Evolutionary conservation across 768 basidiomycete species (phyloP).

Genomic region (Hygrocybe punicea): DNA sequence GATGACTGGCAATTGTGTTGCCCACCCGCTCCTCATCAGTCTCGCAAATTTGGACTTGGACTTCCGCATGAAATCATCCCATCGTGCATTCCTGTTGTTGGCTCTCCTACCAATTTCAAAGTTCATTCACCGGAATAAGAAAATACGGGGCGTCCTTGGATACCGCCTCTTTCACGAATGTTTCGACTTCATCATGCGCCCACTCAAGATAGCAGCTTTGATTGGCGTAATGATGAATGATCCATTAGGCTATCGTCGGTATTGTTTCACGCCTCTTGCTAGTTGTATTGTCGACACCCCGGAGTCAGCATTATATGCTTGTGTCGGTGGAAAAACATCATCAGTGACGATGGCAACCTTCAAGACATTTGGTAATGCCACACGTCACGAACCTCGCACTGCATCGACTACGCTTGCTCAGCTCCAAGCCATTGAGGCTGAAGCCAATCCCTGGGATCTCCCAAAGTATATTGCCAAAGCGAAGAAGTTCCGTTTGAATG

Average conservation of each 20-base stretch:
- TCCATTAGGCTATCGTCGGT: slow-evolving; percentile 11
- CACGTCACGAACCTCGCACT: slow-evolving; percentile 13
- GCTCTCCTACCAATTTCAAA: slow-evolving; percentile 21
- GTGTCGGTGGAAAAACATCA: slow-evolving; percentile 15
- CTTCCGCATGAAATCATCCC: slow-evolving; percentile 12
- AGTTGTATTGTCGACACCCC: slow-evolving; percentile 19
- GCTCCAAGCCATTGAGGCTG: background rate
- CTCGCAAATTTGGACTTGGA: slow-evolving; percentile 15
- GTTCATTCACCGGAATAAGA: slow-evolving; percentile 12
- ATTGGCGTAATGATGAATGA: slow-evolving; percentile 21
- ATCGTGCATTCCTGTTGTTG: slow-evolving; percentile 17
- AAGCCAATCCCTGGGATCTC: slow-evolving; percentile 6
- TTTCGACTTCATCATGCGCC: slow-evolving; percentile 15
- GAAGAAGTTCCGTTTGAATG: slow-evolving; percentile 4
- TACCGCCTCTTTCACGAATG: slow-evolving; percentile 15
- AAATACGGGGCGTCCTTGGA: slow-evolving; percentile 11
- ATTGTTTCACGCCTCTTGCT: slow-evolving; percentile 19
- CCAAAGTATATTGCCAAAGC: background rate
- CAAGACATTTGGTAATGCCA: slow-evolving; percentile 20
- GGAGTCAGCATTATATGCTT: slow-evolving; percentile 14
- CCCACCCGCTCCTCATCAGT: slow-evolving; percentile 15
- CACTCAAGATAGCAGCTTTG: slow-evolving; percentile 15
- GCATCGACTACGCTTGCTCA: slow-evolving; percentile 6
- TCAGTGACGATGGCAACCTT: slow-evolving; percentile 15
- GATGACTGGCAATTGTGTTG: slow-evolving; percentile 13